These are phyloP conservation scores for Neoascochyta sp. DNA, from an alignment of 2,329 filamentous ascomycete genomes.

Conservation along the genomic window DNA sequence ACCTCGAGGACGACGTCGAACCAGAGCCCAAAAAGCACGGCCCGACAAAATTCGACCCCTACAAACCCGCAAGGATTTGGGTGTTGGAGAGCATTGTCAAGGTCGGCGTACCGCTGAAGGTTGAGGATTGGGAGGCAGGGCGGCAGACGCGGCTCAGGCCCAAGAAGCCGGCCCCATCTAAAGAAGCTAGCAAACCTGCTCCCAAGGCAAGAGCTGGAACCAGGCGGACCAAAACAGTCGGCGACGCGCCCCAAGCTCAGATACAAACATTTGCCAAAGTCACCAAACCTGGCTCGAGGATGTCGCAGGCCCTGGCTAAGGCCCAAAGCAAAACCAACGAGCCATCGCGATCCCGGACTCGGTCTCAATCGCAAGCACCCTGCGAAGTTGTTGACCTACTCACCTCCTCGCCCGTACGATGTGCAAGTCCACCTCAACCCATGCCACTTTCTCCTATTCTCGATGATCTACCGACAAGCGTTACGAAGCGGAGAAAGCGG, in stretches of 20 bases:
- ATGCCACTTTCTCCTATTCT: constrained; percentile 17
- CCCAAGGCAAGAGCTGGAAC: constrained; percentile 19
- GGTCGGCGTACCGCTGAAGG: constrained; percentile 61
- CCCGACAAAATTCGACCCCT: constrained; percentile 59
- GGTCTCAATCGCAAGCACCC: constrained; percentile 1
- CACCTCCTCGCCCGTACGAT: constrained; percentile 26
- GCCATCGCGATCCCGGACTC: too few relatives aligned
- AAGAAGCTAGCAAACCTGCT: constrained; percentile 16
- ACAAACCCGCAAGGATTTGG: constrained; percentile 64
- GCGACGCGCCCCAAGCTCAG: constrained; percentile 16
- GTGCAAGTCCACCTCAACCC: constrained; percentile 5
- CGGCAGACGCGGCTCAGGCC: constrained; percentile 21
- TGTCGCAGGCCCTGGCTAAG: constrained; percentile 18
- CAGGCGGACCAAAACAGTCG: constrained; percentile 20
- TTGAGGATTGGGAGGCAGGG: constrained; percentile 60
- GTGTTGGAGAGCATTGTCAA: constrained; percentile 62
- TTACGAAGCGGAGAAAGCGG: constrained; percentile 28
- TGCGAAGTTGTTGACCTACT: constrained; percentile 23
- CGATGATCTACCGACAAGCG: constrained; percentile 25
- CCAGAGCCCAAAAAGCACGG: constrained; percentile 44
- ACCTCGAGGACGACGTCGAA: constrained; percentile 31
- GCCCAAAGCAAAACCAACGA: constrained; percentile 12
- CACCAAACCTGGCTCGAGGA: constrained; percentile 32
- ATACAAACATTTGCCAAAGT: constrained; percentile 34
- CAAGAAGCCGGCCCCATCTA: constrained; percentile 18